Evolutionary conservation across 1,139 yeast species (phyloP).

Genomic region (Suhomyces terraborum): DNA sequence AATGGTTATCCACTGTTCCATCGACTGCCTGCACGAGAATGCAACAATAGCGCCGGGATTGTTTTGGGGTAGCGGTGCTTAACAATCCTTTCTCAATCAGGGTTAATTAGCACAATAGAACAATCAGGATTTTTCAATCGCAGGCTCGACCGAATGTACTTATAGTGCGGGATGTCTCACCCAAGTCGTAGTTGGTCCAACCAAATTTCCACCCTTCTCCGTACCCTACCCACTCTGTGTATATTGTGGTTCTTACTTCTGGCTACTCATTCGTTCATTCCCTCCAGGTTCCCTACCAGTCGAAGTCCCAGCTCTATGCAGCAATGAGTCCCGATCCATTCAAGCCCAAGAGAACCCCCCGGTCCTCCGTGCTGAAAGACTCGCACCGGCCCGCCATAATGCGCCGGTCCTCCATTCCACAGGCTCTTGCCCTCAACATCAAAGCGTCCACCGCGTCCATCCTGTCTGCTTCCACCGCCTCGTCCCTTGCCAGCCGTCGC

Average conservation of each 20-base stretch:
- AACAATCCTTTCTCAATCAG: conserved; percentile 12
- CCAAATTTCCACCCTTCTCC: neutral
- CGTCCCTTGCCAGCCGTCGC: conserved; percentile 9
- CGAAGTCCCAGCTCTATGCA: conserved; percentile 2
- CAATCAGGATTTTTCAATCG: conserved; percentile 4
- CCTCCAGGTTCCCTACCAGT: no score
- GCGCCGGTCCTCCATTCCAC: conserved; percentile 10
- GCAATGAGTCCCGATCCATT: conserved; percentile 3
- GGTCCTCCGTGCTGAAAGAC: conserved; percentile 7
- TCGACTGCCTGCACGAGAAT: conserved; percentile 1
- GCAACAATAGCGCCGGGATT: conserved; percentile 6
- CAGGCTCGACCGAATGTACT: conserved; percentile 2
- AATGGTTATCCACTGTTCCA: conserved; percentile 1
- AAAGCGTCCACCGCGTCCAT: conserved; percentile 12
- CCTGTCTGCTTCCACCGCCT: conserved; percentile 10
- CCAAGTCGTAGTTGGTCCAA: no score
- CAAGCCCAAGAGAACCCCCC: conserved; percentile 3
- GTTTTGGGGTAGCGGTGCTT: conserved; percentile 2
- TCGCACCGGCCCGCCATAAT: neutral
- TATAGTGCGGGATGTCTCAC: conserved; percentile 3
- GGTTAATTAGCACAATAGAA: conserved; percentile 11
- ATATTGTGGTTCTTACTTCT: no score
- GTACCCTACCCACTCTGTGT: no score
- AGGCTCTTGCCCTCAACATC: conserved; percentile 9
- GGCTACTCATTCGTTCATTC: conserved; percentile 1